phyloP scores from a whole-genome alignment of 148 eudicot species.

The Amaranthus hypochondriacus region DNA sequence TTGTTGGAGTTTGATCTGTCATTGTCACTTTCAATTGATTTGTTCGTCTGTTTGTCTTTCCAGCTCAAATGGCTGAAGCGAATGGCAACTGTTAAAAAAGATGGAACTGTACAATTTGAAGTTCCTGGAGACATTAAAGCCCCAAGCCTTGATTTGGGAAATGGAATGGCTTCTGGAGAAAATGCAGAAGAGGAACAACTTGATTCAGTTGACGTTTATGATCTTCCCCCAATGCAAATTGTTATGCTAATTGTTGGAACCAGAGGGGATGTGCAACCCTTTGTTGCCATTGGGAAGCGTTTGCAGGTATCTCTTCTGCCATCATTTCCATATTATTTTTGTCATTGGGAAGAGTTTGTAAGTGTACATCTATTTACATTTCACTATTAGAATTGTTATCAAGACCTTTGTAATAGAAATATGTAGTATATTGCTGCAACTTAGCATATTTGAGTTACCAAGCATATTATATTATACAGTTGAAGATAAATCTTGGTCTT shows the following conservation, averaged over 20 bases:
- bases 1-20: neutral
- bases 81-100: slow-evolving; percentile 36
- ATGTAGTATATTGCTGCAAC: too few relatives aligned
- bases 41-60: slow-evolving; percentile 1
- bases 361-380: too few relatives aligned
- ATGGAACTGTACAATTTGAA: slow-evolving; percentile 49
- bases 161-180: slow-evolving; percentile 25
- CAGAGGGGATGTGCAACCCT: slow-evolving; percentile 53
- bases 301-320: slow-evolving; percentile 33
- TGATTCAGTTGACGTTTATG: slow-evolving; percentile 24
- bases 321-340: neutral
- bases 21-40: slow-evolving; percentile 5
- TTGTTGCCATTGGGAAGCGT: slow-evolving; percentile 43
- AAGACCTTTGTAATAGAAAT: too few relatives aligned
- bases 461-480: too few relatives aligned
- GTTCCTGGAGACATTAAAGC: slow-evolving; percentile 38
- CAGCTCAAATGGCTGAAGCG: slow-evolving; percentile 49
- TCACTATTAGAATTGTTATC: too few relatives aligned
- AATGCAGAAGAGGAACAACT: slow-evolving; percentile 21
- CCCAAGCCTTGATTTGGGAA: slow-evolving; percentile 27
- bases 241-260: slow-evolving; percentile 51
- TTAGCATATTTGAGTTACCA: too few relatives aligned
- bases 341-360: too few relatives aligned
- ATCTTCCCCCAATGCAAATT: slow-evolving; percentile 43
- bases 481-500: too few relatives aligned